Base-by-base conservation (phyloP, 2,329 filamentous ascomycete genomes). In the Aureobasidium sp. region DNA sequence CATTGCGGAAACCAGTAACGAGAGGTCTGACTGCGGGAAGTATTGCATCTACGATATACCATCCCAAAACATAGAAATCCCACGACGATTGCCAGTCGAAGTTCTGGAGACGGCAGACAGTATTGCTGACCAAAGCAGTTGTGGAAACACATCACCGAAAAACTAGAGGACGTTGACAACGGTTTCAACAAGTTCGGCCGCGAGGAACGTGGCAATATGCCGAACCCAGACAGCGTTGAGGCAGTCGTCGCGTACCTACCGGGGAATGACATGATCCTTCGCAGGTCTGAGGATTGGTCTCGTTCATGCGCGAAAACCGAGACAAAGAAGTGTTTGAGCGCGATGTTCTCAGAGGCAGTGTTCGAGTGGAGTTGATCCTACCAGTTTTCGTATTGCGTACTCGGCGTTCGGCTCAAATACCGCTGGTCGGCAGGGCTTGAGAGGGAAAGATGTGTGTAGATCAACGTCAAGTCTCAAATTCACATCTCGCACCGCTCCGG, bases 151-250 rank as follows among this genome's bases (percentile, higher is more conserved):
- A 29, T 41, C 32, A 30, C 1, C 5, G 34, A 41, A 27, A 30
- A 11, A 53, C 49, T 53, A 53, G 34, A 53, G 49, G 49, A 53
- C 49, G 49, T 53, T 53, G 36, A n/a, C n/a, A 53, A 53, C 49
- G 49, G 49, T 39, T 53, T 11, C 21, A 41, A 53, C 36, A 27
- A 25, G 32, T 51, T 51, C 49, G 34, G 34, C 36, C 49, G 49
- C 11, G 16, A 10, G 5, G n/a, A 53, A 39, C 34, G 49, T 51
- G 21, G 49, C 36, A 25, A 41, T 13, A 37, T 53, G 36, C 49
- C 49, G 49, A 41, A 36, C 29, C 25, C 13, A 53, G 49, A 53
- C 34, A 41, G 21, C 49, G 49, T 14, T 47, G 44, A 29, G 5
- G 47, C 7, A 2, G 16, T 8, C 47, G 13, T 34, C 14, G 42